phyloP scores from a whole-genome alignment of 495 filamentous ascomycete genomes.

The Daldinia decipiens region DNA sequence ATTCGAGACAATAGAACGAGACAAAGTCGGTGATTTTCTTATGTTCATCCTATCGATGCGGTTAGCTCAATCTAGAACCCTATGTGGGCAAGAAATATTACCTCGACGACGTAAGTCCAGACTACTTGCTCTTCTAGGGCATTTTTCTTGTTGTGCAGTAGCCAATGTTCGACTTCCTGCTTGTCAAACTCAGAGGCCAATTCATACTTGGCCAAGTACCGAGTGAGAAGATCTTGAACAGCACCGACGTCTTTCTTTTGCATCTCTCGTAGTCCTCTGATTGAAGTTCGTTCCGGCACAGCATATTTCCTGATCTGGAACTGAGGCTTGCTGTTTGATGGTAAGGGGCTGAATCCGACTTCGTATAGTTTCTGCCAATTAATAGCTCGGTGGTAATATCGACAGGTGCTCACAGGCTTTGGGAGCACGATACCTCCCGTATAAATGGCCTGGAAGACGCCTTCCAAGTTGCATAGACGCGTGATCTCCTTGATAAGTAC shows the following conservation, averaged over 20 bases:
- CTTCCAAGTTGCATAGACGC: conserved; percentile 81
- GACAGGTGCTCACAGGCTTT: conserved; percentile 87
- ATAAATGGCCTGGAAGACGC: conserved; percentile 93
- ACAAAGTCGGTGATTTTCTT: conserved; percentile 95
- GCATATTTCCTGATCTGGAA: conserved; percentile 83
- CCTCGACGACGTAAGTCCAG: conserved; percentile 92
- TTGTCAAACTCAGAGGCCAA: conserved; percentile 82
- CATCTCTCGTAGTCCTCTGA: conserved; percentile 80
- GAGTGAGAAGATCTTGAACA: conserved; percentile 76
- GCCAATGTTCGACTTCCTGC: conserved; percentile 88
- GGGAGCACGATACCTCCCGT: conserved; percentile 91
- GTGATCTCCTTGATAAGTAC: conserved; percentile 98
- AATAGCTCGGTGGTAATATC: conserved; percentile 92
- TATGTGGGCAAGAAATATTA: conserved; percentile 37
- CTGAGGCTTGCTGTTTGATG: conserved; percentile 78
- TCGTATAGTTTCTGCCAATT: conserved; percentile 97
- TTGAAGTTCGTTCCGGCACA: conserved; percentile 75
- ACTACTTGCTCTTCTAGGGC: conserved; percentile 78
- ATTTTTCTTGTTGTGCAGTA: conserved; percentile 71
- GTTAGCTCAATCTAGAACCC: conserved; percentile 14
- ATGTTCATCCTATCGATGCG: conserved; percentile 47
- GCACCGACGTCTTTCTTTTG: conserved; percentile 80
- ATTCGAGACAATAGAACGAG: conserved; percentile 95
- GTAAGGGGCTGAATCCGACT: conserved; percentile 87
- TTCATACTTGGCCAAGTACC: conserved; percentile 82